Evolutionary conservation across 495 filamentous ascomycete genomes (phyloP), one percentile per base, ranked within the genome.

Genomic region (Neurospora sp.): DNA sequence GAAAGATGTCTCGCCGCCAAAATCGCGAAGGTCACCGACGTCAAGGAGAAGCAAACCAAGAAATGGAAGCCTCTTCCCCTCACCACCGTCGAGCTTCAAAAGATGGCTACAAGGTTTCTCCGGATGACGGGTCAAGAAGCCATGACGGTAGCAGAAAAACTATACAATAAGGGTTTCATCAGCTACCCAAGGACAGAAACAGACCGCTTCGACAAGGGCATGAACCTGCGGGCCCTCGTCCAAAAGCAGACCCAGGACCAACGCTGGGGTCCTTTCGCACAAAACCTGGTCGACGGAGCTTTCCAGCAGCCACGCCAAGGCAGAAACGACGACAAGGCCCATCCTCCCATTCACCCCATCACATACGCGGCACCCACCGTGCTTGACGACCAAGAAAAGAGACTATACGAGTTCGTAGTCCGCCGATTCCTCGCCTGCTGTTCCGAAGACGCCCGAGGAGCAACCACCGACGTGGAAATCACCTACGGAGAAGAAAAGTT

Each of bases 51-150:
- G 80, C 93, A 94, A 1, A 97, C 94, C 20, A 94, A 91, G 76
- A 97, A 96, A 83, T 97, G 91, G 94, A 92, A 93, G 77, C 96
- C 96, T 3, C 79, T 99, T 40, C 96, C 96, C 1, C 84, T 99
- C 76, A 99, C 96, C 0, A 99, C 96, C 0, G 93, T 99, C n/a
- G 96, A 99, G 77, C 83, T 99, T n/a, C 96, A 98, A 79, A 98
- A 97, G 85, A 93, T 94, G 86, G 96, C 96, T 23, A 96, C 90
- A 75, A 85, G 88, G 70, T 96, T 94, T 77, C 86, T 98, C 14
- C 87, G 90, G 23, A 90, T 99, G 88, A 92, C 92, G 73, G 92
- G 93, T 82, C 90, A 96, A 73, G 83, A 89, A 48, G 93, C 96
- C 48, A 97, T 99, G 94, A 91, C 89, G 75, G 88, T 92, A 37